These are phyloP conservation scores for Colletotrichum spinosum DNA, from an alignment of 2,329 filamentous ascomycete species.

Conservation along the genomic window DNA sequence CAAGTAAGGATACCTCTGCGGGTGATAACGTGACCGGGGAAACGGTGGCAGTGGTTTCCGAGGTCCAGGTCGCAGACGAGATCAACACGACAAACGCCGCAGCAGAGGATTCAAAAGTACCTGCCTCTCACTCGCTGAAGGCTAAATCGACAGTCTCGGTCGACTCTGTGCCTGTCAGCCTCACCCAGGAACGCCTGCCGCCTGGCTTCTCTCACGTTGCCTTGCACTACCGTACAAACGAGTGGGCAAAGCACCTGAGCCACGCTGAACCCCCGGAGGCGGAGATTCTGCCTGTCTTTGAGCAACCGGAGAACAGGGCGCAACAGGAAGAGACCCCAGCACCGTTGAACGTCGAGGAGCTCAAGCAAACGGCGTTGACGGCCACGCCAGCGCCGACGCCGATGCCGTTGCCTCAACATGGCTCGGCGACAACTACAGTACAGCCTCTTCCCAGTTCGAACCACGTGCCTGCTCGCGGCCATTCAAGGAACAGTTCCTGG, in stretches of 20 bases:
- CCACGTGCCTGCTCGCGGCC: constrained; percentile 29
- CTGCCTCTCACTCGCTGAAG: constrained; percentile 44
- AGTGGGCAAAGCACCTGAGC: constrained; percentile 93
- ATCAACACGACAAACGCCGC: constrained; percentile 26
- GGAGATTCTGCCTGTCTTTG: constrained; percentile 68
- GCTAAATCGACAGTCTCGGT: constrained; percentile 55
- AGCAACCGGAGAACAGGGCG: constrained; percentile 48
- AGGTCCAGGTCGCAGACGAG: constrained; percentile 37
- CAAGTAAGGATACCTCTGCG: too few species aligned
- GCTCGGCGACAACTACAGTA: constrained; percentile 44
- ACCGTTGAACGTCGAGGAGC: constrained; percentile 72
- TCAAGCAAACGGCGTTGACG: constrained; percentile 72
- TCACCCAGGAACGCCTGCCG: constrained; percentile 74
- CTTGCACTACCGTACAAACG: constrained; percentile 88
- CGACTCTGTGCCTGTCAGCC: constrained; percentile 57
- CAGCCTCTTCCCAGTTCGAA: constrained; percentile 36
- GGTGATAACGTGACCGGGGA: too few species aligned
- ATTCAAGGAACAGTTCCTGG: constrained; percentile 33
- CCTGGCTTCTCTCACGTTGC: constrained; percentile 80
- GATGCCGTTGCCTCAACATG: constrained; percentile 42
- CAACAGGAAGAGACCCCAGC: constrained; percentile 61
- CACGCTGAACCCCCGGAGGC: constrained; percentile 78
- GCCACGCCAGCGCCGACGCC: constrained; percentile 55
- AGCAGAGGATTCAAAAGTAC: constrained; percentile 27
- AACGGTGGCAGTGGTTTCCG: constrained; percentile 38